A percentile compares a stretch with the other conserved stretches of the same genome.
Evolutionary conservation across 2,329 filamentous ascomycete species (phyloP).

Genomic region (Gyromitra esculenta): DNA sequence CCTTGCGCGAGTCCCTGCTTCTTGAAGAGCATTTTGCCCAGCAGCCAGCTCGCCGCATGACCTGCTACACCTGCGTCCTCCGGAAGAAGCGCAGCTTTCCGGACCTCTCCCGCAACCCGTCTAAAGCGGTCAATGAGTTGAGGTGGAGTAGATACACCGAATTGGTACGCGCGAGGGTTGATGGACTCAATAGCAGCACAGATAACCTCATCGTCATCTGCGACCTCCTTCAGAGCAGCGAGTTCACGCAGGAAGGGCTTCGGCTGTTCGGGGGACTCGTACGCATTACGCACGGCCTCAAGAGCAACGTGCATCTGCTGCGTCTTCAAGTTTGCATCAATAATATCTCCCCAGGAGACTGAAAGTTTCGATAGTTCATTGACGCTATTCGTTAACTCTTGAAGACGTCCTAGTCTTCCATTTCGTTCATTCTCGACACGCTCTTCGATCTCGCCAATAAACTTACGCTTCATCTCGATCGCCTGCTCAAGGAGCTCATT

Average conservation of each 20-base stretch:
- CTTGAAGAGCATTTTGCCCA: constrained; percentile 96
- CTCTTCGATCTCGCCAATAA: constrained; percentile 78
- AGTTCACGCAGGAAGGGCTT: constrained; percentile 91
- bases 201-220: constrained; percentile 82
- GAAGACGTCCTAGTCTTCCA: constrained; percentile 84
- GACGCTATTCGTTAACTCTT: constrained; percentile 79
- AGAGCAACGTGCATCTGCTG: constrained; percentile 97
- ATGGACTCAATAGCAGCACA: constrained; percentile 96
- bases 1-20: constrained; percentile 86
- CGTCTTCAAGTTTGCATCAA: constrained; percentile 89
- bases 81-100: constrained; percentile 91
- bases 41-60: constrained; percentile 86
- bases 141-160: constrained; percentile 81
- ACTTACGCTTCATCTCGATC: constrained; percentile 84
- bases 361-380: constrained; percentile 87
- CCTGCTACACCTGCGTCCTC: constrained; percentile 94
- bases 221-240: constrained; percentile 92
- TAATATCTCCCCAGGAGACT: constrained; percentile 85
- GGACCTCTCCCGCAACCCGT: constrained; percentile 87
- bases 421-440: constrained; percentile 89
- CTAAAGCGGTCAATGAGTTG: constrained; percentile 96
- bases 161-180: constrained; percentile 91
- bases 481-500: constrained; percentile 92
- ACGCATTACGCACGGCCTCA: constrained; percentile 85
- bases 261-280: constrained; percentile 78